These are phyloP conservation scores for Carex littledalei DNA, from an alignment of 176 grass and related monocot species.

Conservation along the genomic window DNA sequence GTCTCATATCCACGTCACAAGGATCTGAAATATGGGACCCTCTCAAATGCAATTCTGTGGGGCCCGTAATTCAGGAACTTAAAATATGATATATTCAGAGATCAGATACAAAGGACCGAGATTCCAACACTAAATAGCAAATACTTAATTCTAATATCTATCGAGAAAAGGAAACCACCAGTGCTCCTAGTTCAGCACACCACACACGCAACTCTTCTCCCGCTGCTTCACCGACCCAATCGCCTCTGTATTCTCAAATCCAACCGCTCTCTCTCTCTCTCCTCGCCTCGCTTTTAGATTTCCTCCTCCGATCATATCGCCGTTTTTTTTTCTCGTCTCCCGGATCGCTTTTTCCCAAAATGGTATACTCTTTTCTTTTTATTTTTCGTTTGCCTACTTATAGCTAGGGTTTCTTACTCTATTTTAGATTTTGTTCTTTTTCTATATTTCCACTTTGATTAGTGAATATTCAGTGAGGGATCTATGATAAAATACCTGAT, in stretches of 20 bases:
- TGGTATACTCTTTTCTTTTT: background rate
- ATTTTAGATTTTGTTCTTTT: background rate
- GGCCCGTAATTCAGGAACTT: background rate
- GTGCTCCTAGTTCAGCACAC: conserved; percentile 5
- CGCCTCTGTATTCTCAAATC: background rate
- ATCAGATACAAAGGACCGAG: background rate
- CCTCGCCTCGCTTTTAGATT: background rate
- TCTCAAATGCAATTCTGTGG: too few relatives aligned
- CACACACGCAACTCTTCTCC: background rate
- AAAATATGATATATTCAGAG: background rate
- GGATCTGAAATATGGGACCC: background rate
- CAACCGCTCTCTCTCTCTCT: background rate
- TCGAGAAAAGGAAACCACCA: conserved; percentile 12
- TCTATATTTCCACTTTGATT: background rate
- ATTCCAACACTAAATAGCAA: background rate
- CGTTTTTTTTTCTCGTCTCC: background rate
- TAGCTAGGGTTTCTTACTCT: conserved; percentile 23
- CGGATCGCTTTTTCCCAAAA: conserved; percentile 5
- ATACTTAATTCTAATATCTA: conserved; percentile 5
- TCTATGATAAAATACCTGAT: background rate
- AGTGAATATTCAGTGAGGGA: background rate
- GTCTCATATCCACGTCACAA: background rate
- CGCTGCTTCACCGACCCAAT: background rate
- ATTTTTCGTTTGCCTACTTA: background rate
- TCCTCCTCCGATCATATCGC: background rate